phyloP scores from a whole-genome alignment of 2,329 filamentous ascomycete genomes.

The Trichoderma sp. region DNA sequence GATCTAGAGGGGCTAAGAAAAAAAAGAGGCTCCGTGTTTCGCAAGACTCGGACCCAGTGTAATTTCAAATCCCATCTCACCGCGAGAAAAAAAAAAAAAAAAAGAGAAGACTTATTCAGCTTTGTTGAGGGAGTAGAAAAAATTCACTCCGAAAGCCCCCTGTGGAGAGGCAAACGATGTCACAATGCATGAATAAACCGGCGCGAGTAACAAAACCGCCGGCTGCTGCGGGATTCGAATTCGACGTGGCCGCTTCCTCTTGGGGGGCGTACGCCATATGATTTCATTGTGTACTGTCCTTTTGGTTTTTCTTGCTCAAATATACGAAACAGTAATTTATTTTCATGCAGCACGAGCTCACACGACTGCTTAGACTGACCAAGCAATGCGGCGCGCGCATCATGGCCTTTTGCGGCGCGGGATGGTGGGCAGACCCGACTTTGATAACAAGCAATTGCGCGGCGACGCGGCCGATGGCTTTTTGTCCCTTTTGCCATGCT shows the following conservation, averaged over 20 bases:
- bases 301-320: background rate
- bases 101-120: background rate
- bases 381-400: slow-evolving; percentile 2
- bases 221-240: slow-evolving; percentile 11
- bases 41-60: background rate
- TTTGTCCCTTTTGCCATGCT: background rate
- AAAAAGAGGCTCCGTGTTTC: background rate
- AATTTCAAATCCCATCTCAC: background rate
- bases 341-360: background rate
- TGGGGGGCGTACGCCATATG: background rate
- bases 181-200: slow-evolving; percentile 14
- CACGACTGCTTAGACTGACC: background rate
- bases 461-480: background rate
- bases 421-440: slow-evolving; percentile 17
- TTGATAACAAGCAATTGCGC: slow-evolving; percentile 1
- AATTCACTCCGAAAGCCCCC: background rate
- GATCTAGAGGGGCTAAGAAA: slow-evolving; percentile 5
- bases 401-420: background rate
- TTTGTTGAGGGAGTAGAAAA: background rate
- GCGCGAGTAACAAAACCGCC: background rate
- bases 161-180: slow-evolving; percentile 16
- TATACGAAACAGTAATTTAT: background rate
- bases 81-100: background rate
- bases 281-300: background rate
- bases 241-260: background rate